Conservation (phyloP, 2,329 filamentous ascomycete genomes). For the Penicillium freii region DNA sequence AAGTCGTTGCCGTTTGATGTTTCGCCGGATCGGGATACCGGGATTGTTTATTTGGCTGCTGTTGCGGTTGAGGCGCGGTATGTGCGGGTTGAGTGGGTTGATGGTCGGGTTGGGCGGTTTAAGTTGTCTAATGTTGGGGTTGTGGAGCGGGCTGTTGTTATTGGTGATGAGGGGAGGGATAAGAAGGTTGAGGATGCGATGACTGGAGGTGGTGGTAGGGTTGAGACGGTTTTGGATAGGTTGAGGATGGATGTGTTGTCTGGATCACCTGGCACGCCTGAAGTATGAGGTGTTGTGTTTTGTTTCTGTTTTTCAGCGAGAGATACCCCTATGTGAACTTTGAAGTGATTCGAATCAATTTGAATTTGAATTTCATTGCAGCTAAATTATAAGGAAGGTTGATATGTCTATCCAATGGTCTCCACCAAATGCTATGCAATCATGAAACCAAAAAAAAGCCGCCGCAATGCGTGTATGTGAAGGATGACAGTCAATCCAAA, state of each 20-base stretch:
- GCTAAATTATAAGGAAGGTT: background rate
- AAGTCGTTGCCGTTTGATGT: constrained; percentile 14
- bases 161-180: constrained; percentile 41
- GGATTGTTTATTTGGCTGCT: constrained; percentile 37
- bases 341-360: background rate
- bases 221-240: constrained; percentile 37
- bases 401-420: constrained; percentile 26
- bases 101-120: constrained; percentile 45
- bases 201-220: constrained; percentile 34
- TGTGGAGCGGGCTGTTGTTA: constrained; percentile 45
- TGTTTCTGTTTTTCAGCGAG: background rate
- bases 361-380: background rate
- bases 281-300: background rate
- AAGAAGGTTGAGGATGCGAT: constrained; percentile 37
- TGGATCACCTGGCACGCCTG: background rate
- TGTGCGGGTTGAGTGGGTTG: constrained; percentile 45
- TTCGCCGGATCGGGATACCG: constrained; percentile 27
- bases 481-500: constrained; percentile 9
- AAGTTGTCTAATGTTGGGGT: constrained; percentile 42
- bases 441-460: constrained; percentile 21
- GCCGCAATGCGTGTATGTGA: constrained; percentile 23
- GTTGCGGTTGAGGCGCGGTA: constrained; percentile 43
- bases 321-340: constrained; percentile 15
- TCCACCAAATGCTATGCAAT: constrained; percentile 32
- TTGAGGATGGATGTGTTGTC: constrained; percentile 20